Evolutionary conservation across 108 stramenopile species (phyloP), one percentile per base, ranked within the genome.

Genomic region (Cyclotella sp.): DNA sequence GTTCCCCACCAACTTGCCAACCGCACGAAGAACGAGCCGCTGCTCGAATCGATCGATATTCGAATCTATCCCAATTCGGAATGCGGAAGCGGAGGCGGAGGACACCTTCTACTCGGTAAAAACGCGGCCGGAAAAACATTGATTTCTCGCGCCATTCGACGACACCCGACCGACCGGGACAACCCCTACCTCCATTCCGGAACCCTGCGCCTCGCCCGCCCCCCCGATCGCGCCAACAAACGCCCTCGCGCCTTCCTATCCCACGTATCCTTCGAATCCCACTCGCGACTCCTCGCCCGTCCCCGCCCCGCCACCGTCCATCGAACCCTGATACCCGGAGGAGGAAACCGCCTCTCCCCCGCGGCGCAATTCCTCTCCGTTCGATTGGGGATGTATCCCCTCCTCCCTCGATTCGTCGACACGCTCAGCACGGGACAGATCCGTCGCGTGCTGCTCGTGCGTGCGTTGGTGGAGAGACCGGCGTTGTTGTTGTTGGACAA

Each of bases 401-500:
- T 91, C 12, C 65, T 93, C 22, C 81, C 75, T 47, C 77, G 90
- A 61, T 41, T 45, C n/a, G 86, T 94, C 26, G 26, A 63, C 44
- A 88, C 90, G 9, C 65, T 94, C 3, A 82, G 79, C 70, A 94
- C 91, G 29, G 91, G 93, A 47, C 87, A 94, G 72, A 91, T 94
- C 72, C 90, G 91, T 11, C 91, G 92, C 60, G 89, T 91, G 12
- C 66, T 94, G 9, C 63, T 94, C 26, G 88, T 91, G 0, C 64
- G 87, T 40, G 90, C 91, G 0, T 65, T 94, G 46, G 82, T 88
- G 6, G 49, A 49, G 0, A 75, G 77, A 41, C 93, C 93, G 1
- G 49, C 63, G 45, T 58, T 94, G 41, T 64, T 94, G 63, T 34
- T 94, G 43, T 62, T 94, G 18, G 93, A 94, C 77, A 92, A 94